Evolutionary conservation across 257 asterid genomes (phyloP).

Genomic region (Salvia miltiorrhiza): DNA sequence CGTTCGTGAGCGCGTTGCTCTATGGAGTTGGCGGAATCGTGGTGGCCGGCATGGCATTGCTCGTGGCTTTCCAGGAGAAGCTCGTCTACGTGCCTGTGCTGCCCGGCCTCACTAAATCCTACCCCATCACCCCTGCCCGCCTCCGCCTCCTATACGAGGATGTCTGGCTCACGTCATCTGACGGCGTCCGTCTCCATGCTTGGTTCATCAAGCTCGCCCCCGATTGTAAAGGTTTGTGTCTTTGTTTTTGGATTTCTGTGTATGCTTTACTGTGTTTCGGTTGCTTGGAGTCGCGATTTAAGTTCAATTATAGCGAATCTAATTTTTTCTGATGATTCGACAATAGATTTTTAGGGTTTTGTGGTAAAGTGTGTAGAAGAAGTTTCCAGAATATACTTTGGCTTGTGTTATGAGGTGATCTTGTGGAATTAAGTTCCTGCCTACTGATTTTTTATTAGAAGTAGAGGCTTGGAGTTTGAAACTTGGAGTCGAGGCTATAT

Average conservation of each 20-base stretch:
- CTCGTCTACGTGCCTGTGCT: constrained; percentile 94
- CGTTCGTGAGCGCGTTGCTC: constrained; percentile 59
- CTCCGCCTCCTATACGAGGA: constrained; percentile 80
- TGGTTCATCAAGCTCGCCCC: constrained; percentile 90
- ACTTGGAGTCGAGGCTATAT: background rate
- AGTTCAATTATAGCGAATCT: constrained; percentile 6
- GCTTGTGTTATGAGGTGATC: constrained; percentile 7
- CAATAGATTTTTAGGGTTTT: constrained; percentile 22
- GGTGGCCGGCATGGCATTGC: constrained; percentile 89
- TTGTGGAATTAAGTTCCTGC: constrained; percentile 8
- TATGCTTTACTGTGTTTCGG: background rate
- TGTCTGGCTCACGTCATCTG: constrained; percentile 96
- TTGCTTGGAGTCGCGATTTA: background rate
- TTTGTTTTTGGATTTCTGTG: background rate
- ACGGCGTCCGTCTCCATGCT: constrained; percentile 94
- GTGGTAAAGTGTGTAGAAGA: background rate
- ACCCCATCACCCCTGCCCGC: constrained; percentile 90
- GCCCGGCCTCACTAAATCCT: constrained; percentile 88
- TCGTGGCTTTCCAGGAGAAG: constrained; percentile 94
- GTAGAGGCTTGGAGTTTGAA: background rate
- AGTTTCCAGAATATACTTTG: background rate
- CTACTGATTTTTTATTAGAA: constrained; percentile 5
- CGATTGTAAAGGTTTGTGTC: constrained; percentile 56
- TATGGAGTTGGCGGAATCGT: constrained; percentile 91
- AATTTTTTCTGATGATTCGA: background rate